phyloP scores from a whole-genome alignment of 1,284 basidiomycete genomes.

The Bjerkandera adusta region DNA sequence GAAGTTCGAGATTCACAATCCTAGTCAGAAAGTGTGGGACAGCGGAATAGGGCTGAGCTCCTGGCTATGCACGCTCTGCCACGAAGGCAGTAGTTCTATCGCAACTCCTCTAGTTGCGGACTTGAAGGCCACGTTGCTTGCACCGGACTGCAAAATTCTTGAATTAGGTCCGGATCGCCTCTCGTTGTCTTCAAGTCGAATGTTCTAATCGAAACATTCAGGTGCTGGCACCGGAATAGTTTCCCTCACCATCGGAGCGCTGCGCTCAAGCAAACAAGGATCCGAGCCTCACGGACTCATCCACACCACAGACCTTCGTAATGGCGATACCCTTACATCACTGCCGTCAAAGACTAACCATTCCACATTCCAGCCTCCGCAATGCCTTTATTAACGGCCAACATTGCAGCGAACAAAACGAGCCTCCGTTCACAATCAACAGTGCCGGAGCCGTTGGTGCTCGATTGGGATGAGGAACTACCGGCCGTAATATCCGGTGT shows the following conservation, averaged over 20 bases:
- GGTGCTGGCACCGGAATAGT: conserved; percentile 85
- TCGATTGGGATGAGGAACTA: conserved; percentile 76
- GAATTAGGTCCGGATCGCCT: conserved; percentile 67
- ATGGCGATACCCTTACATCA: conserved; percentile 24
- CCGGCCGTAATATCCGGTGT: conserved; percentile 41
- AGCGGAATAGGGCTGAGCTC: conserved; percentile 80
- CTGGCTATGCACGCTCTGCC: conserved; percentile 54
- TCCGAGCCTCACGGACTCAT: conserved; percentile 38
- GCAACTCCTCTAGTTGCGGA: not conserved
- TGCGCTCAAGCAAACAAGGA: conserved; percentile 36
- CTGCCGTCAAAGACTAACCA: not conserved
- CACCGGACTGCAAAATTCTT: conserved; percentile 41
- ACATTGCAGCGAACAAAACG: conserved; percentile 53
- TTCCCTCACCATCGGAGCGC: conserved; percentile 59
- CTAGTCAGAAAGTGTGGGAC: conserved; percentile 88
- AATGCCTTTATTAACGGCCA: conserved; percentile 73
- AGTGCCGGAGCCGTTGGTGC: conserved; percentile 43
- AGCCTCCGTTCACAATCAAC: conserved; percentile 27
- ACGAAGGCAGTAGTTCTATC: not conserved
- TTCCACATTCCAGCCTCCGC: conserved; percentile 58
- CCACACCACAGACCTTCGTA: conserved; percentile 74
- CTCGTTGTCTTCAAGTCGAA: not conserved
- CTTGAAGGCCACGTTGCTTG: conserved; percentile 18
- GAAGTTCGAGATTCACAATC: conserved; percentile 20
- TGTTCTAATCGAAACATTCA: conserved; percentile 26